These are phyloP conservation scores for Lignosus rhinocerotis DNA, from an alignment of 1,284 basidiomycete genomes.

Conservation along the genomic window DNA sequence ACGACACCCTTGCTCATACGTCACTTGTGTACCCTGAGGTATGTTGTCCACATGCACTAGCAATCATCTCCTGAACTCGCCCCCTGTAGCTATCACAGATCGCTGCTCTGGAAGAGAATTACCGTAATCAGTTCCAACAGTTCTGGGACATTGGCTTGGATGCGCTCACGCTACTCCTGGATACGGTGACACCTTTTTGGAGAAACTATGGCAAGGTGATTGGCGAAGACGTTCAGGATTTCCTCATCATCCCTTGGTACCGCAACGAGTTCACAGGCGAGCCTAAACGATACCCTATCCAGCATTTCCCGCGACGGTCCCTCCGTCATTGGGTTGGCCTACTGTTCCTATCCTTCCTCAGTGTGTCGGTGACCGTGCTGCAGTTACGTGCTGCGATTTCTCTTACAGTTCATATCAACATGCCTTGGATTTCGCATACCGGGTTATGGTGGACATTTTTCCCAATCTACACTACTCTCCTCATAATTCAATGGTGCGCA, in stretches of 20 bases:
- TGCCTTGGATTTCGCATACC: constrained; percentile 56
- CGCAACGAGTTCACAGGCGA: constrained; percentile 81
- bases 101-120: constrained; percentile 68
- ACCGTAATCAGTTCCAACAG: constrained; percentile 73
- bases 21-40: constrained; percentile 79
- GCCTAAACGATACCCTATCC: constrained; percentile 62
- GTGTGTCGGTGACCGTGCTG: constrained; percentile 47
- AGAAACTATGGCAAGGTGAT: constrained; percentile 75
- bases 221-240: constrained; percentile 73
- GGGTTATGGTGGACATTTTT: constrained; percentile 60
- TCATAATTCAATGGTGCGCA: constrained; percentile 63
- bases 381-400: constrained; percentile 56
- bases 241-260: constrained; percentile 77
- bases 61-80: neutral
- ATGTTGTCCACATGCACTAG: constrained; percentile 9
- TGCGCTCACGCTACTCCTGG: constrained; percentile 67
- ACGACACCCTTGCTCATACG: constrained; percentile 64
- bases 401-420: constrained; percentile 47
- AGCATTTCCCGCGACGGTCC: constrained; percentile 59
- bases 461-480: constrained; percentile 58
- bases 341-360: constrained; percentile 47
- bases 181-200: constrained; percentile 76
- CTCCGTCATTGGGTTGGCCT: constrained; percentile 67
- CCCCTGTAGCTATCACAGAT: constrained; percentile 60
- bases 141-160: constrained; percentile 77